Conservation (phyloP, 495 filamentous ascomycete species). For the Chlorociboria aeruginascens region DNA sequence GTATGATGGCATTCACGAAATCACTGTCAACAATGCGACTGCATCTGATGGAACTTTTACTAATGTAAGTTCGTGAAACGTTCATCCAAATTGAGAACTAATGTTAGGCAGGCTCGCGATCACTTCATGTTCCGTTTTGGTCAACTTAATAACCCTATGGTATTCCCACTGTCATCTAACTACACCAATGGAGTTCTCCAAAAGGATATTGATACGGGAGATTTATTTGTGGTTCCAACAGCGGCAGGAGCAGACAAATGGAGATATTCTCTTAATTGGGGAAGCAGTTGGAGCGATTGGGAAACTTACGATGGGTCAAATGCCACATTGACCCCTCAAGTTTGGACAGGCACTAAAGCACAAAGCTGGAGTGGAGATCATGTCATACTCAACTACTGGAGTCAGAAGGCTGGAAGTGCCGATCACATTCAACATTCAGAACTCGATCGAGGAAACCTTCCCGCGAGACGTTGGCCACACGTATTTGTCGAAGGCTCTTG, state of each 20-base stretch:
- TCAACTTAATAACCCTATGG: slow-evolving; percentile 37
- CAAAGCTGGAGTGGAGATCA: slow-evolving; percentile 58
- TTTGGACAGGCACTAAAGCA: slow-evolving; percentile 48
- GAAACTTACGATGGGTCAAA: slow-evolving; percentile 37
- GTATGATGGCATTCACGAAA: slow-evolving; percentile 50
- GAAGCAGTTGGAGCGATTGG: slow-evolving; percentile 49
- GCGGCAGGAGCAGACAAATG: slow-evolving; percentile 54
- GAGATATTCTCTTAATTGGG: slow-evolving; percentile 53
- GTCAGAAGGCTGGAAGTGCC: slow-evolving; percentile 49
- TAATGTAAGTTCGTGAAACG: not conserved
- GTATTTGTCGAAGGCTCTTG: slow-evolving; percentile 53
- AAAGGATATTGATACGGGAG: slow-evolving; percentile 21
- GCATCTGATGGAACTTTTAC: not conserved
- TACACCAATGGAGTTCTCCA: slow-evolving; percentile 43
- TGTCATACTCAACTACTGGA: slow-evolving; percentile 58
- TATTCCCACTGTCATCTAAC: slow-evolving; percentile 45
- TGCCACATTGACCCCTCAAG: slow-evolving; percentile 28
- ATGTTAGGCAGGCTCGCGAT: slow-evolving; percentile 27
- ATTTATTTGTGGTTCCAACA: slow-evolving; percentile 42
- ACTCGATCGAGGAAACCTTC: slow-evolving; percentile 22
- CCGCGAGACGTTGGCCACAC: slow-evolving; percentile 45
- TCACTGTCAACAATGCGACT: slow-evolving; percentile 47
- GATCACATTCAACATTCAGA: slow-evolving; percentile 54
- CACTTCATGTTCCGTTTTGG: slow-evolving; percentile 42
- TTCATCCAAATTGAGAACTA: slow-evolving; percentile 20